Base-by-base conservation (phyloP, 2,329 filamentous ascomycete genomes). In the Trichoderma sp. region DNA sequence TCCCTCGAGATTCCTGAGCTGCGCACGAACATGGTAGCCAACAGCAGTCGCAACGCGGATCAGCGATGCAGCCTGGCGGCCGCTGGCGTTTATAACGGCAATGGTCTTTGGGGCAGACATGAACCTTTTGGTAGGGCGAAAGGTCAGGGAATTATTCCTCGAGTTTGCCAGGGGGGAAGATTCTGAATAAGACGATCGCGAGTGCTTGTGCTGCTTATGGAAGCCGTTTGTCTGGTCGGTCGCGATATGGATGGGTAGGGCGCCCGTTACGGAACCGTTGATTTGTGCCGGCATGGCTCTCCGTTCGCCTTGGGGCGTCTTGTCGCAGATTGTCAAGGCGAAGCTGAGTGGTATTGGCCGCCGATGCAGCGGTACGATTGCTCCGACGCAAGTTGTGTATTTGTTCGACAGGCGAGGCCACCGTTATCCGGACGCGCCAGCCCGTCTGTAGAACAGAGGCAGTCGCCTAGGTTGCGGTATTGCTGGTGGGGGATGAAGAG, bases 11-110 rank as follows among this genome's bases (percentile, higher is more conserved):
- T 92, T 94, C 73, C 93, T 88, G 77, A 98, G 84, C 80, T 98
- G 95, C 34, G 93, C 95, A 73, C 92, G 91, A 65, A 99, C 94
- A 76, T 90, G 88, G 82, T 95, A 98, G 70, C 95, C 95, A 64
- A 98, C 90, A 67, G 95, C 95, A 51, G 92, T 92, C 65, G 94
- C 94, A 74, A 97, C 93, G 71, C 95, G 90, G 72, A 97, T 95
- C 73, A 99, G 88, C 66, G 93, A 97, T 66, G 94, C 94, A 69
- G 94, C 93, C 82, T 99, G 95, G 72, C 95, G 91, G 74, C 95
- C 95, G 76, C 92, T 94, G 75, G 92, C 92, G 80, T 98, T 98
- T 80, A 98, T 93, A 74, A 97, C 89, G 75, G 93, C 94, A 73
- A 96, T 92, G 63, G 91, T 95, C 81, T 93, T 95, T 51, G 85